These are phyloP conservation scores for Pyronema domesticum DNA, from an alignment of 495 filamentous ascomycete genomes.

Conservation along the genomic window DNA sequence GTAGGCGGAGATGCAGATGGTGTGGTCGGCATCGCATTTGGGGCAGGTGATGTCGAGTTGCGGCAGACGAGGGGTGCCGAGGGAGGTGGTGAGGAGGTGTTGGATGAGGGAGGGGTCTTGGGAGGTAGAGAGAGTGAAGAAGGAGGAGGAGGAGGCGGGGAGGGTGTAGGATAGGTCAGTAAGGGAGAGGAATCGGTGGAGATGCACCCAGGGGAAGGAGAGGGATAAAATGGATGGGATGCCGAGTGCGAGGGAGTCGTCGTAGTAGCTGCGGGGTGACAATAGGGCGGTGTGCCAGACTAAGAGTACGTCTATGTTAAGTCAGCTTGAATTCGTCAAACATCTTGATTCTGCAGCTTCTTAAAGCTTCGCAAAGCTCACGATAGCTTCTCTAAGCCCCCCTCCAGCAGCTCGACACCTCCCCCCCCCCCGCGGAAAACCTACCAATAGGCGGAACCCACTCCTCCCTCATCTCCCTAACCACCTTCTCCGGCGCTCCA, in stretches of 20 bases:
- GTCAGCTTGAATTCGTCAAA: background rate
- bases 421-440: too few species aligned
- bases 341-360: too few species aligned
- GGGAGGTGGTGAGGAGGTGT: slow-evolving; percentile 5
- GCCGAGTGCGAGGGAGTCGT: slow-evolving; percentile 53
- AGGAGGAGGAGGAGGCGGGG: slow-evolving; percentile 26
- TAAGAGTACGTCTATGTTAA: slow-evolving; percentile 48
- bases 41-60: slow-evolving; percentile 11
- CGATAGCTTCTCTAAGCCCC: too few species aligned
- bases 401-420: too few species aligned
- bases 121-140: slow-evolving; percentile 35
- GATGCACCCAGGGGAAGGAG: slow-evolving; percentile 52
- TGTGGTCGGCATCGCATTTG: slow-evolving; percentile 4
- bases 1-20: slow-evolving; percentile 6
- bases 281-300: slow-evolving; percentile 81
- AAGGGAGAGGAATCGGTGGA: slow-evolving; percentile 25
- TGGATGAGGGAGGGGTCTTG: slow-evolving; percentile 36
- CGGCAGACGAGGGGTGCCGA: background rate
- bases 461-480: background rate
- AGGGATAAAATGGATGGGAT: slow-evolving; percentile 42
- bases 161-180: slow-evolving; percentile 43
- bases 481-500: slow-evolving; percentile 11
- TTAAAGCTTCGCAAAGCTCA: background rate
- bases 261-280: slow-evolving; percentile 59
- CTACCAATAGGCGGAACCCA: background rate